Conservation (phyloP, 1,139 yeast species). For the Candida sanyaensis region DNA sequence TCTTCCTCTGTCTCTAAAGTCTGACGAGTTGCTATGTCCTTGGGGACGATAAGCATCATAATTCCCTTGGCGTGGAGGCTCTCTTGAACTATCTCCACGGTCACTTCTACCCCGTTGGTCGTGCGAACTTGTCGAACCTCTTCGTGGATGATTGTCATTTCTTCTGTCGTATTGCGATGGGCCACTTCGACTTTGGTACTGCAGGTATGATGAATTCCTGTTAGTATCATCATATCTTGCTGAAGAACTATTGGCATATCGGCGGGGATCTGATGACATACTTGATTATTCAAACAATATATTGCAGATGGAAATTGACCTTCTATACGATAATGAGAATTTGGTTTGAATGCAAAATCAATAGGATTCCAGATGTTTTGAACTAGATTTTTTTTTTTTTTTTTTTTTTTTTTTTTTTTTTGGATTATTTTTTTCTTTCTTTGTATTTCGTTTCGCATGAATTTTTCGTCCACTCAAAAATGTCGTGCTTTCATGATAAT, state of each 20-base stretch:
- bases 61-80: neutral
- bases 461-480: too few relatives aligned
- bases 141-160: neutral
- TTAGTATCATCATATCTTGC: conserved; percentile 12
- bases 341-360: too few relatives aligned
- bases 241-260: conserved; percentile 1
- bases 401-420: too few relatives aligned
- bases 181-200: conserved; percentile 2
- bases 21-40: conserved; percentile 2
- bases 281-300: conserved; percentile 4
- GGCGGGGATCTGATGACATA: conserved; percentile 11
- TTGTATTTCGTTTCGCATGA: neutral
- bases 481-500: too few relatives aligned
- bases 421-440: neutral
- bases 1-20: conserved; percentile 16
- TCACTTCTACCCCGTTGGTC: neutral
- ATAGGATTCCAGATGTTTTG: neutral
- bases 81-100: neutral
- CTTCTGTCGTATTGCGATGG: neutral
- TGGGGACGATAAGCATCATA: neutral
- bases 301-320: neutral
- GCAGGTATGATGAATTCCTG: conserved; percentile 8
- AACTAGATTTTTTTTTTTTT: neutral
- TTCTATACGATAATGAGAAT: too few relatives aligned
- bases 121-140: neutral